Conservation (phyloP, 805 yeast genomes). For the Kodamaea kakaduensis region DNA sequence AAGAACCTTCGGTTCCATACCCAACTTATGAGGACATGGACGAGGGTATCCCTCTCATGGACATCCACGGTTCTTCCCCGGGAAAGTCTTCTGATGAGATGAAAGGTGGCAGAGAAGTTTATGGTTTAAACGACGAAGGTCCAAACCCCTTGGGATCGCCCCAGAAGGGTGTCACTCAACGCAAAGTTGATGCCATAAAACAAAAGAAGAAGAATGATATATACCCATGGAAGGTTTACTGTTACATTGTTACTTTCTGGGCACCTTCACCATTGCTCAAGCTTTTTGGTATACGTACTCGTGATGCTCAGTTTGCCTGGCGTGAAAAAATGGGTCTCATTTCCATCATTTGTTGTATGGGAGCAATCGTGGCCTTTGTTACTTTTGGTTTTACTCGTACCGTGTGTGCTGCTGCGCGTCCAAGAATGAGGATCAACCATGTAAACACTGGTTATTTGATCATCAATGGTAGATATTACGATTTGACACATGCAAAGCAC, state of each 20-base stretch:
- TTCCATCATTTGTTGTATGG: slow-evolving; percentile 67
- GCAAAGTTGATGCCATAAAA: slow-evolving; percentile 5
- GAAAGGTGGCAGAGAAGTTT: slow-evolving; percentile 46
- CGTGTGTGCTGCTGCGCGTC: slow-evolving; percentile 51
- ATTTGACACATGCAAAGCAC: slow-evolving; percentile 64
- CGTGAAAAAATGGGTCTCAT: slow-evolving; percentile 89
- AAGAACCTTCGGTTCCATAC: slow-evolving; percentile 4
- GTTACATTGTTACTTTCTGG: slow-evolving; percentile 83
- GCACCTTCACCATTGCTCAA: slow-evolving; percentile 74
- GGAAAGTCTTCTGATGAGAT: slow-evolving; percentile 4
- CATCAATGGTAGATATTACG: slow-evolving; percentile 79
- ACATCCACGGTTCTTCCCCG: slow-evolving; percentile 22
- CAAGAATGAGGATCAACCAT: slow-evolving; percentile 58
- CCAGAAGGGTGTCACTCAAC: slow-evolving; percentile 8
- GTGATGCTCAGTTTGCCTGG: slow-evolving; percentile 92
- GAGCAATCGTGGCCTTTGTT: slow-evolving; percentile 75
- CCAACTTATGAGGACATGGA: slow-evolving; percentile 19
- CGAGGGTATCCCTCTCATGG: slow-evolving; percentile 44
- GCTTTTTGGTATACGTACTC: slow-evolving; percentile 71
- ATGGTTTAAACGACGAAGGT: slow-evolving; percentile 59
- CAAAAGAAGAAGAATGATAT: slow-evolving; percentile 22
- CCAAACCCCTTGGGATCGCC: slow-evolving; percentile 24
- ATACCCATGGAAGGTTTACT: slow-evolving; percentile 75
- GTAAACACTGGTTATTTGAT: slow-evolving; percentile 60
- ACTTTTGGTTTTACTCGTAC: slow-evolving; percentile 89